Base-by-base conservation (phyloP, 768 basidiomycete genomes). In the Tulasnella sp. region DNA sequence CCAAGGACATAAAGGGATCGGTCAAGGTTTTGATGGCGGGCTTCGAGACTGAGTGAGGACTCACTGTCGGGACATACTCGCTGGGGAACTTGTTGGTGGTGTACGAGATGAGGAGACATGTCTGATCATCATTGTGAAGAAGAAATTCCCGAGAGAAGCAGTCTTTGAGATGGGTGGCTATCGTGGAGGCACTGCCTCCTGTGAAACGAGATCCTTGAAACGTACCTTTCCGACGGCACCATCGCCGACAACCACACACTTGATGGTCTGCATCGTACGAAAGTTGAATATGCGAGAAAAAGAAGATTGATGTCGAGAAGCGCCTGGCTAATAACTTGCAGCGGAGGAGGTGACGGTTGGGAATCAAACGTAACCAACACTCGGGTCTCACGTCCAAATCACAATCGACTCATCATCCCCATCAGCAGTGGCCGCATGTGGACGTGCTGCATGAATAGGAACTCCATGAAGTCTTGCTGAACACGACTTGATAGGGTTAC, bases 71-170 rank as follows among this genome's bases (percentile, higher is more conserved):
- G 51, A 98, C 95, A 75, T 97, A 97, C 82, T 99, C 95, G 72
- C 91, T 93, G 32, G 93, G 92, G 74, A 96, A 96, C 74, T 96
- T 93, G 82, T 93, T 94, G 68, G 92, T 93, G 55, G 92, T 94
- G 77, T 94, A 94, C 63, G 92, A 96, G 72, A 96, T 96, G 75
- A 96, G 79, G 65, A 96, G 79, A 78, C 92, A 96, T 47, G 92
- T 96, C 93, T 94, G 70, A 15, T 38, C 34, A 38, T 38, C 7
- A 56, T 24, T 23, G 32, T 43, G 11, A 23, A 27, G 48, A 56
- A 21, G 51, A 61, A n/a, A 21, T 27, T 49, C 55, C 45, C 64
- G 64, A 58, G 50, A 47, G 42, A 17, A 10, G 9, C 32, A 44
- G 34, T 27, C 27, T 27, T 38, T 44, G 55, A 24, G 51, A n/a